Evolutionary conservation across 2,329 filamentous ascomycete species (phyloP).

Genomic region (Aspergillus neoniger): DNA sequence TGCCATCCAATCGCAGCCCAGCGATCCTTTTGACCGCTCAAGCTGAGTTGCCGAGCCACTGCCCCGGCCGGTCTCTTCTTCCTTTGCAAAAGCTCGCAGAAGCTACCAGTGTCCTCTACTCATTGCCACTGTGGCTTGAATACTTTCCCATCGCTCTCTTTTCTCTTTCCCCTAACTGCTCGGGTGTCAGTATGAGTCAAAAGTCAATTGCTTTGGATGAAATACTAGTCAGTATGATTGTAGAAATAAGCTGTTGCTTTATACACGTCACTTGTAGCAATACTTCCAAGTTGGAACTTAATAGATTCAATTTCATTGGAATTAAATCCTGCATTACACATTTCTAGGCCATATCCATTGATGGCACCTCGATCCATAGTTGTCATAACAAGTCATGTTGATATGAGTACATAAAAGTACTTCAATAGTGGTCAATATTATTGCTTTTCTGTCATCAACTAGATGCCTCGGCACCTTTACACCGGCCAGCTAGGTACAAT

Average conservation of each 20-base stretch:
- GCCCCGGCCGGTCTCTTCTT: neutral
- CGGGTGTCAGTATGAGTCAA: neutral
- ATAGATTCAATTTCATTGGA: no score
- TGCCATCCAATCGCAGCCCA: conserved; percentile 21
- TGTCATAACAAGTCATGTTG: no score
- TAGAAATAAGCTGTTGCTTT: neutral
- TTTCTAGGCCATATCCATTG: no score
- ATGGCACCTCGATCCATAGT: no score
- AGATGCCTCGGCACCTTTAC: no score
- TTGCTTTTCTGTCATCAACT: no score
- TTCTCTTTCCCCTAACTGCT: neutral
- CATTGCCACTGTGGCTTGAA: neutral
- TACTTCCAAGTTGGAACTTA: no score
- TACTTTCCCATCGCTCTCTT: neutral
- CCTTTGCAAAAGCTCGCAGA: neutral
- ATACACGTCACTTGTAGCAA: no score
- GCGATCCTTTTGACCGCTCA: conserved; percentile 20
- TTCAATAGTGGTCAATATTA: no score
- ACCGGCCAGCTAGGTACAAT: no score
- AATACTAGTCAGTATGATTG: neutral
- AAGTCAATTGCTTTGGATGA: neutral
- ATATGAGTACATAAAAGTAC: no score
- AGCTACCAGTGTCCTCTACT: conserved; percentile 1
- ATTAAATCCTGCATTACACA: neutral
- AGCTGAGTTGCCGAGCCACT: conserved; percentile 15